phyloP scores from a whole-genome alignment of 192 early-diverging fungal species.

The Podochytrium sp. region DNA sequence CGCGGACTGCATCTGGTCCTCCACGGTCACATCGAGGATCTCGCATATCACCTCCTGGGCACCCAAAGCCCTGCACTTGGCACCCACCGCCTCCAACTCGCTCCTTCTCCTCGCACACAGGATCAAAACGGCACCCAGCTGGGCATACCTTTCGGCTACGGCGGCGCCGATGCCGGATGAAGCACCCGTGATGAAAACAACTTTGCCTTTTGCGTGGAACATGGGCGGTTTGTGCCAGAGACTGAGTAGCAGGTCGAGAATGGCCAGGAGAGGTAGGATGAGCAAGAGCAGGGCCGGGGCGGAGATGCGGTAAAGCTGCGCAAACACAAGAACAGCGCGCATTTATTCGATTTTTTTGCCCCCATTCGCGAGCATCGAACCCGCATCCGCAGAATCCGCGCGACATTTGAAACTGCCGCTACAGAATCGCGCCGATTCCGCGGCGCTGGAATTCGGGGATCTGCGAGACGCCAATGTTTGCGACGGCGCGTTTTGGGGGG shows the following conservation, averaged over 20 bases:
- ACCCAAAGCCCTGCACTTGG: neutral
- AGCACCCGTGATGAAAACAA: constrained; percentile 36
- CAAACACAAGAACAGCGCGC: neutral
- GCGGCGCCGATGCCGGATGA: constrained; percentile 37
- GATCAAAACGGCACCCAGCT: neutral
- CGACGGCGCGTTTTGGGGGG: no score
- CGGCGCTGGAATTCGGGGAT: no score
- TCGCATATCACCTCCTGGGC: neutral
- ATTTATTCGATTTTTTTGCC: no score
- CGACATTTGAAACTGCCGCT: no score
- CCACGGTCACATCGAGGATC: neutral
- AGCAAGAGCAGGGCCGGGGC: neutral
- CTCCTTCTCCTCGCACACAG: neutral
- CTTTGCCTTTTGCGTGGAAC: constrained; percentile 17
- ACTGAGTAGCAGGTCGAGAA: neutral
- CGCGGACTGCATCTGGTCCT: neutral
- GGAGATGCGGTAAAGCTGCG: neutral
- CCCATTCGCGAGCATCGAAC: no score
- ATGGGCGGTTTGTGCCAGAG: neutral
- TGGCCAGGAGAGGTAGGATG: neutral
- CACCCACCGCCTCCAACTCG: neutral
- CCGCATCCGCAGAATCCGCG: no score
- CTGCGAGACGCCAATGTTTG: no score
- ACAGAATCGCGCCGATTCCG: no score
- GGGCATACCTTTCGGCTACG: constrained; percentile 30